phyloP scores from a whole-genome alignment of 2,329 filamentous ascomycete genomes.

The Nemania abortiva region DNA sequence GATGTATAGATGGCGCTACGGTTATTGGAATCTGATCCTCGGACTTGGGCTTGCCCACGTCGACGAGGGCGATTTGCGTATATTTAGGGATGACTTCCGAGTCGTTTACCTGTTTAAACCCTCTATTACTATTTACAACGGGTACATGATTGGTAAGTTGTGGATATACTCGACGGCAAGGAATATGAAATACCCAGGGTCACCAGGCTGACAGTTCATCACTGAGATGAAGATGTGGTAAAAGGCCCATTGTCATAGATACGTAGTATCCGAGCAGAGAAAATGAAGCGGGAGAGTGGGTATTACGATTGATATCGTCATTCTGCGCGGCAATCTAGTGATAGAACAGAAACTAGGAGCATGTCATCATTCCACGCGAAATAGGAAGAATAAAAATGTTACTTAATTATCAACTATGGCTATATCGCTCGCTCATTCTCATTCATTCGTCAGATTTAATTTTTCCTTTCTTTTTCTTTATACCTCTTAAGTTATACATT shows the following conservation, averaged over 20 bases:
- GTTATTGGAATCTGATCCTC: slow-evolving; percentile 4
- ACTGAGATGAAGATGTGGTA: neutral
- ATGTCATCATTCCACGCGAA: no score
- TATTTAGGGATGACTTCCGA: neutral
- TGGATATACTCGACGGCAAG: neutral
- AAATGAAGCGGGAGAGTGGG: slow-evolving; percentile 1
- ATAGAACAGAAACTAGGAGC: slow-evolving; percentile 10
- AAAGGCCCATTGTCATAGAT: neutral
- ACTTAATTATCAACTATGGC: neutral
- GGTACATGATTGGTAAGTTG: neutral
- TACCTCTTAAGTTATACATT: neutral
- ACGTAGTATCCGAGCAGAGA: neutral
- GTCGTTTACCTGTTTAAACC: neutral
- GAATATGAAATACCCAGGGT: slow-evolving; percentile 17
- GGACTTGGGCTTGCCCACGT: neutral
- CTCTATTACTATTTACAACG: neutral
- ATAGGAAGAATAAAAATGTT: neutral
- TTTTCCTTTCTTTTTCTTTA: neutral
- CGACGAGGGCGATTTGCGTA: neutral
- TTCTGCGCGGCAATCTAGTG: neutral
- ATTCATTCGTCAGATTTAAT: neutral
- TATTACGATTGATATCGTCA: neutral
- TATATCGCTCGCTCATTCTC: neutral
- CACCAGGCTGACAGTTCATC: slow-evolving; percentile 5
- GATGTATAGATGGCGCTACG: slow-evolving; percentile 64